Evolutionary conservation across 2,329 filamentous ascomycete genomes (phyloP).

Genomic region (Talaromyces islandicus): DNA sequence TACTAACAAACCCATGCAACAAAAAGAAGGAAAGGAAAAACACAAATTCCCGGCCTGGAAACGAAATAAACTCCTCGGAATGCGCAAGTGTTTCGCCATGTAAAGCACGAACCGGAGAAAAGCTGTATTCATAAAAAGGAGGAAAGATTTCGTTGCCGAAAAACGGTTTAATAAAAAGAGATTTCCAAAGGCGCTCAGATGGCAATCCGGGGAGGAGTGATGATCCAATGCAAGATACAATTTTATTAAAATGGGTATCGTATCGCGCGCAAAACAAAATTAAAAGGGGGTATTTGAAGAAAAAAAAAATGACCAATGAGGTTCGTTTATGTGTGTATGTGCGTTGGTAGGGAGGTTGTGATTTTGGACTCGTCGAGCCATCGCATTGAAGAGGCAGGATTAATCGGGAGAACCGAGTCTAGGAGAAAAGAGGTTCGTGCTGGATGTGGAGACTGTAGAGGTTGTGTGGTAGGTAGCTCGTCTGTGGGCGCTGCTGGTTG

Average conservation of each 20-base stretch:
- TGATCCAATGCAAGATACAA: not conserved
- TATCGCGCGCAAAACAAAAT: not conserved
- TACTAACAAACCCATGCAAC: not conserved
- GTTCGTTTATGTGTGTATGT: not conserved
- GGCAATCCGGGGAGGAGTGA: not conserved
- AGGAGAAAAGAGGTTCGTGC: conserved; percentile 20
- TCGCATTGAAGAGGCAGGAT: conserved; percentile 18
- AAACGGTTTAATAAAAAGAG: not conserved
- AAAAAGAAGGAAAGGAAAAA: too few species aligned
- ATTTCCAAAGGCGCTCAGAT: not conserved
- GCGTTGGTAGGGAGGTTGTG: not conserved
- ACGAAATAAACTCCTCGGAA: not conserved
- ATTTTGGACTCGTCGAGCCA: not conserved
- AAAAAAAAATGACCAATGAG: not conserved
- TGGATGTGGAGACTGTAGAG: conserved; percentile 1
- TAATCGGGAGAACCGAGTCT: conserved; percentile 27
- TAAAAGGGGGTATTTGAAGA: not conserved
- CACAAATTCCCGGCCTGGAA: not conserved
- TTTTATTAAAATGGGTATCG: conserved; percentile 1
- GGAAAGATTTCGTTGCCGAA: not conserved
- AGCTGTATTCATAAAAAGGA: not conserved
- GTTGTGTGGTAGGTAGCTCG: conserved; percentile 9
- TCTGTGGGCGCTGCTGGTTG: conserved; percentile 15
- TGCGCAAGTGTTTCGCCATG: not conserved
- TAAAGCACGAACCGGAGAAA: not conserved